Conservation (phyloP, 169 alveolate species). For the Plasmodium sp. region DNA sequence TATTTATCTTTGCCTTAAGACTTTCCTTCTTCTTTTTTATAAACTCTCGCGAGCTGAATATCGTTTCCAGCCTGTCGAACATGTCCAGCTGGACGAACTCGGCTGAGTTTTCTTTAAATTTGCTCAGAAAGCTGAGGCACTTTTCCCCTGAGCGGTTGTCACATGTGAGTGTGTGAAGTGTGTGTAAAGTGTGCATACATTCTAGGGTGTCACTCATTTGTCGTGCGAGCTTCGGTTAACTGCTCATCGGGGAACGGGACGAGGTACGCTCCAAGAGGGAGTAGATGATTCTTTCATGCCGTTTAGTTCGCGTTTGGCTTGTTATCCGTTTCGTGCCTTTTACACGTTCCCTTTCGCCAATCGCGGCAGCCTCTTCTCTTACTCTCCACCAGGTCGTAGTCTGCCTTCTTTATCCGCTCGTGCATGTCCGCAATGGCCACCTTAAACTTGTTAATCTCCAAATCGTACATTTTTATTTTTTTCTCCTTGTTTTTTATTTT, state of each 20-base stretch:
- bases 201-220: neutral
- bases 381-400: conserved; percentile 47
- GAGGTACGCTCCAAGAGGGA: neutral
- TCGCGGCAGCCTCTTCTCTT: neutral
- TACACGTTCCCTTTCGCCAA: neutral
- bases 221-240: neutral
- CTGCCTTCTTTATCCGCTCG: conserved; percentile 53
- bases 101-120: conserved; percentile 41
- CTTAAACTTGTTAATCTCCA: conserved; percentile 53
- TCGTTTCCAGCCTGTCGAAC: conserved; percentile 72
- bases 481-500: conserved; percentile 64
- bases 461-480: conserved; percentile 49
- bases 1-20: conserved; percentile 46
- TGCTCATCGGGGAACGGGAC: neutral
- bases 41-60: conserved; percentile 63
- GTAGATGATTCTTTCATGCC: neutral
- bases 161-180: neutral
- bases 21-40: conserved; percentile 54
- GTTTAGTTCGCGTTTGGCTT: neutral
- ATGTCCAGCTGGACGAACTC: conserved; percentile 65
- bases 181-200: neutral
- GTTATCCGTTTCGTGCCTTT: neutral
- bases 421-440: conserved; percentile 39
- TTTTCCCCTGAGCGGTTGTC: conserved; percentile 23
- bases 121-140: conserved; percentile 56